phyloP scores from a whole-genome alignment of 495 filamentous ascomycete species.

The Podospora conica region DNA sequence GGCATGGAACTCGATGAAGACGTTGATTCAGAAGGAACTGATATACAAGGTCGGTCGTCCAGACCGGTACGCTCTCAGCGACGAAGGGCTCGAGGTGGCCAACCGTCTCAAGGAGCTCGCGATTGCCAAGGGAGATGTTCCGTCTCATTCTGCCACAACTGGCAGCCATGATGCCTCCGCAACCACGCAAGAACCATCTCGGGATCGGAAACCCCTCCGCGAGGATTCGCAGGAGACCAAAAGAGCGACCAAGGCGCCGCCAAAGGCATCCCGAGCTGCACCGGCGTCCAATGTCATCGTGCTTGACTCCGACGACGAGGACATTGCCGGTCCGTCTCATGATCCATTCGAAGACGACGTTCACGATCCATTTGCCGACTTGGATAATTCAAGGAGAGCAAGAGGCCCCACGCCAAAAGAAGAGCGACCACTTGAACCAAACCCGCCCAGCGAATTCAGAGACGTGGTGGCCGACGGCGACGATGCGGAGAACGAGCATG shows the following conservation, averaged over 20 bases:
- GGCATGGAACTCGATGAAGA: constrained; percentile 84
- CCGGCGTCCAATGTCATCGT: not conserved
- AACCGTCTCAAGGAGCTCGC: constrained; percentile 51
- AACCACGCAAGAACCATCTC: not conserved
- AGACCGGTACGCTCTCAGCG: constrained; percentile 63
- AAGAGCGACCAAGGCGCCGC: not conserved
- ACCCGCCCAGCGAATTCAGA: constrained; percentile 15
- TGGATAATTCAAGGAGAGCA: not conserved
- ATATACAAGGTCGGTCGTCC: constrained; percentile 68
- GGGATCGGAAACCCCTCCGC: not conserved
- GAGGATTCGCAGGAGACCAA: not conserved
- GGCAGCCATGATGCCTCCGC: not conserved
- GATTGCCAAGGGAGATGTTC: not conserved
- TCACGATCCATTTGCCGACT: not conserved
- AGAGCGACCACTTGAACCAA: not conserved
- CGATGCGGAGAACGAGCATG: constrained; percentile 22
- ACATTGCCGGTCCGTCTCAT: not conserved
- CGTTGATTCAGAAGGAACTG: constrained; percentile 64
- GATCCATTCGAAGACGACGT: constrained; percentile 11
- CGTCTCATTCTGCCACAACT: not conserved
- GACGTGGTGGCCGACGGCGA: constrained; percentile 39
- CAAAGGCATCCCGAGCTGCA: not conserved
- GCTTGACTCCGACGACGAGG: constrained; percentile 4
- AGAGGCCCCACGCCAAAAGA: not conserved
- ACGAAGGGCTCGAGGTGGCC: constrained; percentile 75